A percentile compares a stretch with the other conserved stretches of the same genome.
Evolutionary conservation across 176 grass and related monocot genomes (phyloP).

Genomic region (Oryza coarctata): DNA sequence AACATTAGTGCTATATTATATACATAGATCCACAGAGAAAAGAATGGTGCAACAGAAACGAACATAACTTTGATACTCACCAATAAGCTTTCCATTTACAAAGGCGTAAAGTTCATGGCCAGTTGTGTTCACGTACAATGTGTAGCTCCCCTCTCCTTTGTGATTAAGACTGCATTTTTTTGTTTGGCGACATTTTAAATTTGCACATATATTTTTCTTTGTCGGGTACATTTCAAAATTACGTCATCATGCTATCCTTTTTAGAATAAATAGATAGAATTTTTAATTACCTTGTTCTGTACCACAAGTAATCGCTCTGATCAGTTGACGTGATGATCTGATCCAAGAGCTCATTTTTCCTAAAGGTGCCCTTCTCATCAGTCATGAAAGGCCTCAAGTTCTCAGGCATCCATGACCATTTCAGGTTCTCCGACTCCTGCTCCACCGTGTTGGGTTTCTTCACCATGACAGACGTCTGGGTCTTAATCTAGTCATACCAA

Average conservation of each 20-base stretch:
- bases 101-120: slow-evolving; percentile 50
- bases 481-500: slow-evolving; percentile 40
- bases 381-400: slow-evolving; percentile 51
- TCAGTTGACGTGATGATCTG: slow-evolving; percentile 49
- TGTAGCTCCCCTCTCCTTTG: slow-evolving; percentile 35
- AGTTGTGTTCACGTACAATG: slow-evolving; percentile 39
- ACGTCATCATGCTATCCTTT: not conserved
- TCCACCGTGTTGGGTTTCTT: slow-evolving; percentile 41
- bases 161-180: slow-evolving; percentile 33
- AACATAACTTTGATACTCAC: slow-evolving; percentile 7
- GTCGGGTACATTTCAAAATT: too few species aligned
- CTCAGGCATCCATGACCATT: slow-evolving; percentile 63
- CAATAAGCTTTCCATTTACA: slow-evolving; percentile 46
- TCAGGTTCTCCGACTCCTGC: not conserved
- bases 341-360: slow-evolving; percentile 30
- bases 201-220: too few species aligned
- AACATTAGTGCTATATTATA: too few species aligned
- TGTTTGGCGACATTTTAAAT: not conserved
- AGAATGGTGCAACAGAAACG: not conserved
- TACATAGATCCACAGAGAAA: too few species aligned
- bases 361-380: slow-evolving; percentile 33
- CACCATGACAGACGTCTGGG: slow-evolving; percentile 71
- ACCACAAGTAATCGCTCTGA: slow-evolving; percentile 90
- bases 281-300: slow-evolving; percentile 55
- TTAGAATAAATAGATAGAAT: too few species aligned